These are phyloP conservation scores for Auricularia sp. DNA, from an alignment of 768 basidiomycete genomes.

Conservation along the genomic window DNA sequence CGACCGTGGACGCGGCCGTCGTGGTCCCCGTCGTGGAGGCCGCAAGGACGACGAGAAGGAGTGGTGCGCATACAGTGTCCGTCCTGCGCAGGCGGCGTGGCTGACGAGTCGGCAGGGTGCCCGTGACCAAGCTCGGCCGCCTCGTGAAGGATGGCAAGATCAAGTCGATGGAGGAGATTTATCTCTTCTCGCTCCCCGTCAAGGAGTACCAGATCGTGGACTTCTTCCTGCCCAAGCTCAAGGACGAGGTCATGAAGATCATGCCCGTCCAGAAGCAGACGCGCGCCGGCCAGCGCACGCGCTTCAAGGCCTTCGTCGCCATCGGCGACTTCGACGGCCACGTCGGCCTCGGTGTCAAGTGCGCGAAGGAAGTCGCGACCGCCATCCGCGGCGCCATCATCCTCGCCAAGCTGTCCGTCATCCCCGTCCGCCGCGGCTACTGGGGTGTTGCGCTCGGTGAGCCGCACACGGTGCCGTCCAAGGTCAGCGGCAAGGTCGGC, in stretches of 20 bases:
- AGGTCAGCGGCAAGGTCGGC: constrained; percentile 96
- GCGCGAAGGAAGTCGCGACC: constrained; percentile 99
- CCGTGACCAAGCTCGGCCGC: constrained; percentile 98
- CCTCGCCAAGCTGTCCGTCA: constrained; percentile 93
- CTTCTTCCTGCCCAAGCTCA: constrained; percentile 97
- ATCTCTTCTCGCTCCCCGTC: constrained; percentile 98
- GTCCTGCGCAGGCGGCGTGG: not conserved
- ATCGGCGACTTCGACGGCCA: constrained; percentile 98
- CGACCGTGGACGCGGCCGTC: constrained; percentile 50
- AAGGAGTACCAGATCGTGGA: constrained; percentile 99
- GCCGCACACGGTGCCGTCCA: constrained; percentile 97
- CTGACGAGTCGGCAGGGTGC: constrained; percentile 49
- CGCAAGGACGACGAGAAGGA: constrained; percentile 99
- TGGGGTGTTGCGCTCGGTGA: constrained; percentile 99
- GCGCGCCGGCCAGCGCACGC: constrained; percentile 96
- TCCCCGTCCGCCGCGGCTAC: constrained; percentile 97
- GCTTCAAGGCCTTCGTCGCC: constrained; percentile 99
- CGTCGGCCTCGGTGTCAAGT: constrained; percentile 98
- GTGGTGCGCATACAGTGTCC: constrained; percentile 50
- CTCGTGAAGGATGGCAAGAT: constrained; percentile 99
- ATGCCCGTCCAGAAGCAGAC: constrained; percentile 99
- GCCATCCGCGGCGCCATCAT: constrained; percentile 99
- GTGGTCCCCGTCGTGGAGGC: constrained; percentile 85
- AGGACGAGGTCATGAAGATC: constrained; percentile 99
- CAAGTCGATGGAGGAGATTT: constrained; percentile 99